Conservation (phyloP, 2,329 filamentous ascomycete species). For the Talaromyces sp. region DNA sequence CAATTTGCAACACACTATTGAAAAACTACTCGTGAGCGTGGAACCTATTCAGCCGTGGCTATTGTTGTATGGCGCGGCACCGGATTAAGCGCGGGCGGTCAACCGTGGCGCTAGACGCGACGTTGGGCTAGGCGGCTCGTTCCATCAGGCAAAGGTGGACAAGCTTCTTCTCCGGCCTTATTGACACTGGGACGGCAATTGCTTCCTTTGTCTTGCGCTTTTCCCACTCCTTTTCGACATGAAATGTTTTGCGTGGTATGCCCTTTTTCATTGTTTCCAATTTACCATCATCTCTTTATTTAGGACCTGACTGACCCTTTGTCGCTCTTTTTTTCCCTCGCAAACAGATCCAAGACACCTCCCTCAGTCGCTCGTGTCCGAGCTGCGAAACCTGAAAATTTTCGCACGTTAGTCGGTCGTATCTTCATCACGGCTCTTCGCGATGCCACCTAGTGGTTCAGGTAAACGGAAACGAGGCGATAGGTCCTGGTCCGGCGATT, state of each 20-base stretch:
- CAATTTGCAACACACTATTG: background rate
- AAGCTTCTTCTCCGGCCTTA: background rate
- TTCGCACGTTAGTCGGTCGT: background rate
- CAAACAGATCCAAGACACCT: background rate
- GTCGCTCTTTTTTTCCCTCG: background rate
- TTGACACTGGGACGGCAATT: background rate
- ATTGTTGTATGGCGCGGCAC: background rate
- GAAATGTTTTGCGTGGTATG: conserved; percentile 7
- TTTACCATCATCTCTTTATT: background rate
- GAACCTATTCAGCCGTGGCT: background rate
- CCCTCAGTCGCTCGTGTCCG: conserved; percentile 21
- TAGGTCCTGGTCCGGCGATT: conserved; percentile 41
- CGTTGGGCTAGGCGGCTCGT: conserved; percentile 5
- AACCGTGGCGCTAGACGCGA: conserved; percentile 10
- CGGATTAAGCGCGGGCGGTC: background rate
- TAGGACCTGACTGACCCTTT: background rate
- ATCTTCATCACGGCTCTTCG: conserved; percentile 13
- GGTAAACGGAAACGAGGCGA: conserved; percentile 54
- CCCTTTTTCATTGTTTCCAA: background rate
- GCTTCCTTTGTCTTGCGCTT: conserved; percentile 8
- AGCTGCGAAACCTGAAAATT: conserved; percentile 20
- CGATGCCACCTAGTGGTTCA: conserved; percentile 48
- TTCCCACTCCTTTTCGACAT: conserved; percentile 1
- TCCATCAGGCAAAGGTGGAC: conserved; percentile 1
- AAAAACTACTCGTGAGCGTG: background rate